Evolutionary conservation across 2,329 filamentous ascomycete genomes (phyloP).

Genomic region (Rutstroemia sydowiana): DNA sequence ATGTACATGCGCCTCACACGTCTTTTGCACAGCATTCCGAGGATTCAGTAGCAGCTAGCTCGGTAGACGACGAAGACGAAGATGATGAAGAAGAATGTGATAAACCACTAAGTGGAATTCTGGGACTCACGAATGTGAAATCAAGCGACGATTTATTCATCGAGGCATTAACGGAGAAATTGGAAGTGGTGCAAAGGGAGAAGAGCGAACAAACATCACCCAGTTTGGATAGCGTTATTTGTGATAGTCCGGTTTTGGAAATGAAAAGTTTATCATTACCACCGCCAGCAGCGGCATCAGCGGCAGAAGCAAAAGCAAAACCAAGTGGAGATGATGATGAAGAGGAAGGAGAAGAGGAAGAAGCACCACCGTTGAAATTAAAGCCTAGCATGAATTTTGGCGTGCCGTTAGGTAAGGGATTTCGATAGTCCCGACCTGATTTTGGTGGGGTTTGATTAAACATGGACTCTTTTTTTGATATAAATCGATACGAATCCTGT

Average conservation of each 20-base stretch:
- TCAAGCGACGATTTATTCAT: slow-evolving; percentile 22
- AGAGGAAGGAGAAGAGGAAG: slow-evolving; percentile 13
- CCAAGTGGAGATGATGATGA: not conserved
- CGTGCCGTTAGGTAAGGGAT: slow-evolving; percentile 21
- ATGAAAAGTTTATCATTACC: not conserved
- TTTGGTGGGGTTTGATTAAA: not conserved
- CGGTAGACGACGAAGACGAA: slow-evolving; percentile 7
- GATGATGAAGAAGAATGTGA: slow-evolving; percentile 17
- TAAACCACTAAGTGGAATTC: slow-evolving; percentile 20
- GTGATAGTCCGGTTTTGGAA: slow-evolving; percentile 5
- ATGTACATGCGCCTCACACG: not conserved
- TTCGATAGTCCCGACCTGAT: not conserved
- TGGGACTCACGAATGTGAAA: slow-evolving; percentile 21
- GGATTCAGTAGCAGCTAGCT: not conserved
- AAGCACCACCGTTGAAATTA: slow-evolving; percentile 18
- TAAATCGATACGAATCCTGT: no score
- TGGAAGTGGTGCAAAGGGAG: slow-evolving; percentile 20
- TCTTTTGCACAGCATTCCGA: not conserved
- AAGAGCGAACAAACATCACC: slow-evolving; percentile 6
- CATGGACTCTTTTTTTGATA: not conserved
- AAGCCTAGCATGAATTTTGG: slow-evolving; percentile 25
- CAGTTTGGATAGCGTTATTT: not conserved
- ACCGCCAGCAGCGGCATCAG: no score
- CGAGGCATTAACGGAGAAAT: slow-evolving; percentile 18
- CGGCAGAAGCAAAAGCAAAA: not conserved